Conservation (phyloP, 2,329 filamentous ascomycete genomes). For the Chrysoporthe deuterocubensis region DNA sequence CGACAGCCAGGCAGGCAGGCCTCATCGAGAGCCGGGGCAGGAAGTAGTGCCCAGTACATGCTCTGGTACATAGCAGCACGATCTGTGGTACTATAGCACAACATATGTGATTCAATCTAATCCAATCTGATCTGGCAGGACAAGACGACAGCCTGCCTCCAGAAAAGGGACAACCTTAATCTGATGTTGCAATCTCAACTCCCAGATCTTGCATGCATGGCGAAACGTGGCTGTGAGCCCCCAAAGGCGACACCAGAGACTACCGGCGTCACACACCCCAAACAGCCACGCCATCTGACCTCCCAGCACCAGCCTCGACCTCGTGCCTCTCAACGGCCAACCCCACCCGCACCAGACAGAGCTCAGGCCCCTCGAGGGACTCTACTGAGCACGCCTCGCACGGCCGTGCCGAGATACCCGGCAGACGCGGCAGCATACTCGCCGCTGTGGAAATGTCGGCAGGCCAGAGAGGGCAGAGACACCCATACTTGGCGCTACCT, state of each 20-base stretch:
- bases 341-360: background rate
- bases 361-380: background rate
- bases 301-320: too few species aligned
- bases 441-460: background rate
- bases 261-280: background rate
- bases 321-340: background rate
- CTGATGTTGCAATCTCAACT: background rate
- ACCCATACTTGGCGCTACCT: background rate
- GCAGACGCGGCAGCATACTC: background rate
- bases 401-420: background rate
- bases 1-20: background rate
- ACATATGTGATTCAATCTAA: background rate
- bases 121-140: too few species aligned
- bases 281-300: background rate
- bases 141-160: too few species aligned
- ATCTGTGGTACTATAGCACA: too few species aligned
- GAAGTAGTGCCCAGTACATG: background rate
- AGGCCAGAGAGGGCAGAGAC: background rate
- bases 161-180: background rate
- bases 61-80: too few species aligned
- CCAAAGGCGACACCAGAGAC: background rate
- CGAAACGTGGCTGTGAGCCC: constrained; percentile 8
- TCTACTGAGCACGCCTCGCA: background rate
- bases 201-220: constrained; percentile 1
- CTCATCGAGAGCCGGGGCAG: background rate